Evolutionary conservation across 2,329 filamentous ascomycete genomes (phyloP).

Genomic region (Aspergillus tanneri): DNA sequence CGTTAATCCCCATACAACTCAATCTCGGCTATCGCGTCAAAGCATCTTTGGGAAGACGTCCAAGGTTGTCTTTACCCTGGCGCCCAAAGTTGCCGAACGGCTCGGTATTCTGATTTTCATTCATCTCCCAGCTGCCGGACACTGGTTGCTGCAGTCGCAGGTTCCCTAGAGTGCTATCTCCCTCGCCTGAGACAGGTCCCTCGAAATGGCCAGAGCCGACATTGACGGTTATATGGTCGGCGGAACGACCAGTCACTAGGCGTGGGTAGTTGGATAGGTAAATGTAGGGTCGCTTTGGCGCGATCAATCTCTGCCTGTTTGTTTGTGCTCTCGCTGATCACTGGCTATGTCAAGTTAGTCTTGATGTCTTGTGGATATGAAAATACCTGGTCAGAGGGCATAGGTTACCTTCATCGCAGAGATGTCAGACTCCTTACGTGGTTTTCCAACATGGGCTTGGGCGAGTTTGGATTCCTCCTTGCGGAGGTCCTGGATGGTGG

Average conservation of each 20-base stretch:
- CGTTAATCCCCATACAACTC: neutral
- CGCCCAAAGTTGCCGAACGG: conserved; percentile 56
- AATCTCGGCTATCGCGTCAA: conserved; percentile 45
- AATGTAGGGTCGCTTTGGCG: conserved; percentile 69
- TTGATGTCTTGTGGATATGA: neutral
- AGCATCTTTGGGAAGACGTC: conserved; percentile 60
- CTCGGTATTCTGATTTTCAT: conserved; percentile 54
- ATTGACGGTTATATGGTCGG: conserved; percentile 67
- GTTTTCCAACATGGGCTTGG: conserved; percentile 41
- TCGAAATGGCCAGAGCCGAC: conserved; percentile 63
- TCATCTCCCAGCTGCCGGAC: conserved; percentile 50
- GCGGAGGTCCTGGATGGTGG: conserved; percentile 50
- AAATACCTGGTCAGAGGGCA: neutral
- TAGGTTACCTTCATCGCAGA: conserved; percentile 48
- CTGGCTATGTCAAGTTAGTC: conserved; percentile 29
- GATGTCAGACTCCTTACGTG: conserved; percentile 46
- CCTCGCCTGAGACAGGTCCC: conserved; percentile 52
- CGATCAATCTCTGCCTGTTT: conserved; percentile 67
- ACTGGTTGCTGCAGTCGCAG: conserved; percentile 58
- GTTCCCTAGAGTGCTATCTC: conserved; percentile 56
- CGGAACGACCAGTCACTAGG: conserved; percentile 76
- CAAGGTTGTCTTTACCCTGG: conserved; percentile 59
- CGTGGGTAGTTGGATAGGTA: conserved; percentile 74
- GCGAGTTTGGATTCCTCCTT: conserved; percentile 48
- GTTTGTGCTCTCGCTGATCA: conserved; percentile 43